Evolutionary conservation across 2,329 filamentous ascomycete species (phyloP), one percentile per base, ranked within the genome.

Genomic region (Arthrobotrys entomopaga): DNA sequence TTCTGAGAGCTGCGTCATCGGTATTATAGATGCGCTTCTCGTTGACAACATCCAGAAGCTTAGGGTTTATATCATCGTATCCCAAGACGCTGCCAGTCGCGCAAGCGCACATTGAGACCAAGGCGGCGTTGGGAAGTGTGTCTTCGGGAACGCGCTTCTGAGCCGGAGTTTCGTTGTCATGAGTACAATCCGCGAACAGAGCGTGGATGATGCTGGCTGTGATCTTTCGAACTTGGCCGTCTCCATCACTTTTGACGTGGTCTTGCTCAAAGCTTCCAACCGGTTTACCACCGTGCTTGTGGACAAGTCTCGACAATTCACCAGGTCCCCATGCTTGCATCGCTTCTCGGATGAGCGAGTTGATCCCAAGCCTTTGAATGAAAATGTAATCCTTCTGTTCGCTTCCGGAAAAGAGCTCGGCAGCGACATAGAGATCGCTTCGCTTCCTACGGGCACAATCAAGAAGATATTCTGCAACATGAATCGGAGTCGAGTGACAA

Each of bases 271-370:
- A 98, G 81, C 94, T 98, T 69, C 95, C 95, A 80, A 99, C 97
- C 0, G 96, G 95, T 24, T 92, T 88, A 42, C 95, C 95, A 34
- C 92, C 94, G 81, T 99, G 93, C 76, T 90, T 90, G 82, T 99
- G 96, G 10, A 99, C 93, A 38, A 99, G 86, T 52, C 93, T 87
- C 82, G 93, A 97, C 76, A 99, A 85, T 81, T 99, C 96, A 10
- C 88, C 91, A 0, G 95, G 97, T 80, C 91, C 94, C 94, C 94
- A 98, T 34, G 93, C 91, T 81, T 99, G 95, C 96, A 99, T 99
- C 10, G 94, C 94, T 82, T 99, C 95, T 71, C 95, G 89, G 77
- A 99, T 97, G 58, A 99, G 86, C 5, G 92, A 92, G 81, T 91
- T 96, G 65, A 99, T 86, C 4, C 95, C 95, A 1, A 99, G 87